These are phyloP conservation scores for Taiozyma sp. DNA, from an alignment of 1,139 yeast genomes.

Conservation along the genomic window DNA sequence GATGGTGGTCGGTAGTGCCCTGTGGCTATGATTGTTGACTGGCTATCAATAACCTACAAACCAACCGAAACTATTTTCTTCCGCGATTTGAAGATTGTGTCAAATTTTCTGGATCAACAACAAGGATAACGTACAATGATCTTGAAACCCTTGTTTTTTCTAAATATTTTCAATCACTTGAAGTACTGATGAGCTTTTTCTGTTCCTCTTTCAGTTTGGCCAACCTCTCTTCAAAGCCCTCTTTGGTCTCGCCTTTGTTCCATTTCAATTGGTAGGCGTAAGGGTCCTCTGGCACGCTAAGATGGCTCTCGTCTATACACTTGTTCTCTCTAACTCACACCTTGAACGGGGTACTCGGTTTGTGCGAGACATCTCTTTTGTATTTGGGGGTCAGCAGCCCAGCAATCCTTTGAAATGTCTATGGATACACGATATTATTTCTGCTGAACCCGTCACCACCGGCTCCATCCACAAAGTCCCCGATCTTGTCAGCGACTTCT, in stretches of 20 bases:
- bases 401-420: conserved; percentile 6
- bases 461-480: conserved; percentile 5
- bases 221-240: conserved; percentile 3
- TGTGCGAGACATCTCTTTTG: conserved; percentile 7
- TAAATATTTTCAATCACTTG: not conserved
- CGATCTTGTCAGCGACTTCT: conserved; percentile 8
- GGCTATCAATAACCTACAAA: not conserved
- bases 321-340: conserved; percentile 6
- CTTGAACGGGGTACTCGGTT: conserved; percentile 6
- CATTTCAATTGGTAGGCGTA: conserved; percentile 5
- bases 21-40: not conserved
- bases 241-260: conserved; percentile 6
- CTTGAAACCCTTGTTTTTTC: not conserved
- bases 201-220: not conserved
- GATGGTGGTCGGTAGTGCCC: not conserved
- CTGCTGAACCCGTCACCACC: conserved; percentile 8
- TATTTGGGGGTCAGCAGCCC: conserved; percentile 5
- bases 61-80: not conserved
- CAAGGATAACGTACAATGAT: no score
- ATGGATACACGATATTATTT: conserved; percentile 6
- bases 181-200: not conserved
- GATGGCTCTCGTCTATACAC: conserved; percentile 4
- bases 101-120: not conserved
- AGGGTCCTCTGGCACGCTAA: conserved; percentile 2
- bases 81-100: not conserved